Evolutionary conservation across 2,329 filamentous ascomycete species (phyloP).

Genomic region (Monosporascus sp.): DNA sequence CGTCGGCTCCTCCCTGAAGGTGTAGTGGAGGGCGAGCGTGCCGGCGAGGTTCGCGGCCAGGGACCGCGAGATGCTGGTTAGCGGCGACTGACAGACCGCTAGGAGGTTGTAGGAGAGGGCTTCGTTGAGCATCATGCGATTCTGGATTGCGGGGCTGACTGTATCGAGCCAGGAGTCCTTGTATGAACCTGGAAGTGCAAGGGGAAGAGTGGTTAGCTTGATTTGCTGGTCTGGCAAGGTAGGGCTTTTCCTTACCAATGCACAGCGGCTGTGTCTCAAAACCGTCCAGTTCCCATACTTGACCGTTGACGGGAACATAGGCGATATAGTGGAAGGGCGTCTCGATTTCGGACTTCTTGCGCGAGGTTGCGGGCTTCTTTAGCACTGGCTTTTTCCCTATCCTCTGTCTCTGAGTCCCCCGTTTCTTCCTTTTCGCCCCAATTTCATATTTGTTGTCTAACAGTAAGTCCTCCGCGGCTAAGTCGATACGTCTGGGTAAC

Average conservation of each 20-base stretch:
- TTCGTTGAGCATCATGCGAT: slow-evolving; percentile 61
- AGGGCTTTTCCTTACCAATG: slow-evolving; percentile 40
- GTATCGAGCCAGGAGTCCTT: slow-evolving; percentile 60
- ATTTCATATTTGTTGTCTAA: slow-evolving; percentile 52
- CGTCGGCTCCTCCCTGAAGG: slow-evolving; percentile 32
- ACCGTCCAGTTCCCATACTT: slow-evolving; percentile 87
- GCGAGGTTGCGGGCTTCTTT: slow-evolving; percentile 27
- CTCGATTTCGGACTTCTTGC: slow-evolving; percentile 45
- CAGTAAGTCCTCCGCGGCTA: slow-evolving; percentile 64
- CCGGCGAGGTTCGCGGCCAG: slow-evolving; percentile 39
- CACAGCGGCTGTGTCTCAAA: slow-evolving; percentile 65
- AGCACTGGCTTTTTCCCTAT: slow-evolving; percentile 5
- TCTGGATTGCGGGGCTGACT: slow-evolving; percentile 59
- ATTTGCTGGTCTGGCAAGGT: slow-evolving; percentile 1
- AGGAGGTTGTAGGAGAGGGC: slow-evolving; percentile 73
- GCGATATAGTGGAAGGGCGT: slow-evolving; percentile 82
- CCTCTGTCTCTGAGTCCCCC: slow-evolving; percentile 7
- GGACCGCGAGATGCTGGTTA: slow-evolving; percentile 42
- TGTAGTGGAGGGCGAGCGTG: slow-evolving; percentile 32
- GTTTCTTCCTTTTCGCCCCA: slow-evolving; percentile 29
- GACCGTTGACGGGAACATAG: slow-evolving; percentile 69
- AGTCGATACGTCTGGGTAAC: slow-evolving; percentile 60
- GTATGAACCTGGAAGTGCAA: slow-evolving; percentile 31
- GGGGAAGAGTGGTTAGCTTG: slow-evolving; percentile 4
- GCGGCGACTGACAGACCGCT: slow-evolving; percentile 64